These are phyloP conservation scores for Trichoderma endophyticum DNA, from an alignment of 2,329 filamentous ascomycete species.

Conservation along the genomic window DNA sequence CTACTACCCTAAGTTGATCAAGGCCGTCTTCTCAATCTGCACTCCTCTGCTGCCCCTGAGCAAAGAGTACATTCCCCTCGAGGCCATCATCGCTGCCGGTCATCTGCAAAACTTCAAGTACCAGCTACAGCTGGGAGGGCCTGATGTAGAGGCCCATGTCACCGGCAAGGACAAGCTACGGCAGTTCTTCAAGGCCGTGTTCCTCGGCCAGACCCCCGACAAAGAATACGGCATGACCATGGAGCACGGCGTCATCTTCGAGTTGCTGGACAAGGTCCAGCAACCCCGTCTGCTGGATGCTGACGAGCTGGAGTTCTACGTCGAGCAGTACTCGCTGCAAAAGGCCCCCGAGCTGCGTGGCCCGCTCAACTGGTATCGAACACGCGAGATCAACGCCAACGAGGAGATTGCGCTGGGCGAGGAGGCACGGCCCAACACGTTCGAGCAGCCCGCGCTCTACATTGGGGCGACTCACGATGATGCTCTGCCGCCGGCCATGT, in stretches of 20 bases:
- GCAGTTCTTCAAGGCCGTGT: constrained; percentile 68
- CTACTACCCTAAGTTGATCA: constrained; percentile 70
- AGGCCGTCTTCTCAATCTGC: constrained; percentile 74
- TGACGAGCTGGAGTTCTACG: constrained; percentile 76
- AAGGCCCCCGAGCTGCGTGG: constrained; percentile 62
- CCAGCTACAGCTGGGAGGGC: constrained; percentile 74
- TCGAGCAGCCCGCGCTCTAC: constrained; percentile 65
- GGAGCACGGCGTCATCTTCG: constrained; percentile 60
- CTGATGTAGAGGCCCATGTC: constrained; percentile 59
- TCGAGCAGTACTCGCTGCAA: constrained; percentile 64
- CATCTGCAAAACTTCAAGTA: constrained; percentile 71
- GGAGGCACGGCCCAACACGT: constrained; percentile 49
- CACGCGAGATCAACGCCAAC: constrained; percentile 66
- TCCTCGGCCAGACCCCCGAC: constrained; percentile 59
- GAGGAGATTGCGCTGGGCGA: constrained; percentile 65
- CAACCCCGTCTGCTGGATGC: constrained; percentile 58
- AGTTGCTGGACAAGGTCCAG: constrained; percentile 56
- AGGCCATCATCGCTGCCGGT: constrained; percentile 54
- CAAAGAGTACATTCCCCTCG: constrained; percentile 52
- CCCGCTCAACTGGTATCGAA: constrained; percentile 87
- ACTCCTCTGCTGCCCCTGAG: constrained; percentile 66
- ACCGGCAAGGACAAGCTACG: constrained; percentile 60
- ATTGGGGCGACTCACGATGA: constrained; percentile 68
- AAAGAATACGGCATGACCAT: constrained; percentile 58
- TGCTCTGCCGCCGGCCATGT: constrained; percentile 70